Percentiles rank a stretch among this genome's conserved stretches.
Conservation (phyloP, 2,329 filamentous ascomycete genomes). For the Fusarium phyllophilum region DNA sequence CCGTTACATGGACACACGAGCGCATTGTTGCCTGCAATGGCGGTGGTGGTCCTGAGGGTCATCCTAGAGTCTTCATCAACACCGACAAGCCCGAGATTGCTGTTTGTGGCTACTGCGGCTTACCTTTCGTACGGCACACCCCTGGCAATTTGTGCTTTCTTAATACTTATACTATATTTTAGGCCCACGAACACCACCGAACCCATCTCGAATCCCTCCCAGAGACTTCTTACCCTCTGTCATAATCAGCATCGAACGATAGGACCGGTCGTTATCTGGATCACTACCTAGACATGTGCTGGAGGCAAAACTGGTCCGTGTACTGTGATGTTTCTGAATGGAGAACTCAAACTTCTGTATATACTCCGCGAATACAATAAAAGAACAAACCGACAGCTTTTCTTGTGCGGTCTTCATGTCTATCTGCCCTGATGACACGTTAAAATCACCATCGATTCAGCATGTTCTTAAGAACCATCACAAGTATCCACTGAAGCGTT, state of each 20-base stretch:
- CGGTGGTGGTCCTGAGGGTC: slow-evolving; percentile 87
- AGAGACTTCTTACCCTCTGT: slow-evolving; percentile 82
- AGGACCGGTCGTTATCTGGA: slow-evolving; percentile 21
- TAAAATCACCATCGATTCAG: background rate
- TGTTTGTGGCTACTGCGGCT: slow-evolving; percentile 90
- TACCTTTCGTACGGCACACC: slow-evolving; percentile 81
- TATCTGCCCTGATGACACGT: background rate
- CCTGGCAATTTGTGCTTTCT: background rate
- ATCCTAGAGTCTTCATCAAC: slow-evolving; percentile 97
- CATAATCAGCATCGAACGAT: slow-evolving; percentile 47
- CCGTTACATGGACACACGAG: slow-evolving; percentile 89
- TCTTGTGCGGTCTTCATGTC: background rate
- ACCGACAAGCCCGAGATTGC: slow-evolving; percentile 95
- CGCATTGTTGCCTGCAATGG: slow-evolving; percentile 88
- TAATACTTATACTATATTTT: slow-evolving; percentile 11
- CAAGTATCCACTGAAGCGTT: background rate
- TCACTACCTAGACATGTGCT: slow-evolving; percentile 11
- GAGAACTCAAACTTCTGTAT: slow-evolving; percentile 32
- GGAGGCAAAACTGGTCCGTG: slow-evolving; percentile 11
- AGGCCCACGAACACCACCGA: slow-evolving; percentile 93
- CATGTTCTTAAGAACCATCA: background rate
- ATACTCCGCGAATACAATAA: slow-evolving; percentile 43
- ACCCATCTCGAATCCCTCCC: slow-evolving; percentile 85
- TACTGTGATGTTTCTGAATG: slow-evolving; percentile 29
- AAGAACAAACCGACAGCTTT: slow-evolving; percentile 15